These are phyloP conservation scores for Populus ilicifolia DNA, from an alignment of 345 rosid genomes.

Conservation along the genomic window DNA sequence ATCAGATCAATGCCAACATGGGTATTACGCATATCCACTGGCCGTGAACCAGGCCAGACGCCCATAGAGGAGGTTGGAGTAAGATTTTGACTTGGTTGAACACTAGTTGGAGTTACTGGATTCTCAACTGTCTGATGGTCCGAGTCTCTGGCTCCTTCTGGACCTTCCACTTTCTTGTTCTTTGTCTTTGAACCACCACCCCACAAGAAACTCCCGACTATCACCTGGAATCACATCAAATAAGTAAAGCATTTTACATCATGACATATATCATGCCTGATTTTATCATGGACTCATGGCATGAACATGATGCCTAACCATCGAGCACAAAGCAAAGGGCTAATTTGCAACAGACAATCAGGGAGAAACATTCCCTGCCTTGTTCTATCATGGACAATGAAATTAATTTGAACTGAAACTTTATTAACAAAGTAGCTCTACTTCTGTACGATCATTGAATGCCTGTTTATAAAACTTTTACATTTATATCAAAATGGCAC, in stretches of 20 bases:
- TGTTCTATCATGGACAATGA: background rate
- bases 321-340: background rate
- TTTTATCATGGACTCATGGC: background rate
- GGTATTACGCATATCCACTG: constrained; percentile 61
- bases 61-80: constrained; percentile 50
- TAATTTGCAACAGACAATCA: background rate
- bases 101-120: constrained; percentile 33
- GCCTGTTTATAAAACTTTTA: background rate
- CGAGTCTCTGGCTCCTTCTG: constrained; percentile 38
- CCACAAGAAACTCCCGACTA: constrained; percentile 89
- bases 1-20: constrained; percentile 86
- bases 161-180: constrained; percentile 59
- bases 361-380: background rate
- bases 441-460: background rate
- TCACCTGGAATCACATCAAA: constrained; percentile 48
- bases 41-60: constrained; percentile 69
- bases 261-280: background rate
- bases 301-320: constrained; percentile 2
- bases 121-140: constrained; percentile 44
- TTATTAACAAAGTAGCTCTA: background rate
- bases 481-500: background rate
- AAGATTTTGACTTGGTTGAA: constrained; percentile 56
- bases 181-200: constrained; percentile 70
- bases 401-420: background rate
- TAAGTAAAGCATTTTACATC: background rate